phyloP scores from a whole-genome alignment of 805 yeast species.

The Metschnikowia reukaufii region DNA sequence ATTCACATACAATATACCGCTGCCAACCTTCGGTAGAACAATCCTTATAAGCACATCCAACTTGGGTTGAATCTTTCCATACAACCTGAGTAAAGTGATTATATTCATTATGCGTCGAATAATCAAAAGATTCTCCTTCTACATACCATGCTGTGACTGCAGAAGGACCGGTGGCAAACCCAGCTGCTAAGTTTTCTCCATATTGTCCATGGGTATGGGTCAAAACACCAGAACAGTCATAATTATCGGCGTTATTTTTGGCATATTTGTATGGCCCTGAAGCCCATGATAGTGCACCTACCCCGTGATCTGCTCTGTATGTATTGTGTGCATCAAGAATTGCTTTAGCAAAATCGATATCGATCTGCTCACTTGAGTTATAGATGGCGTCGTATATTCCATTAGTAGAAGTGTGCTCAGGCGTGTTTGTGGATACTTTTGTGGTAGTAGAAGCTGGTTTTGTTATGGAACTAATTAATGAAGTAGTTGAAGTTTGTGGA shows the following conservation, averaged over 20 bases:
- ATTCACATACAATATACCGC: constrained; percentile 24
- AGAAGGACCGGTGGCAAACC: constrained; percentile 28
- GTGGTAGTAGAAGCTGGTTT: constrained; percentile 4
- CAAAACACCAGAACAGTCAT: constrained; percentile 39
- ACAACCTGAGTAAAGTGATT: constrained; percentile 35
- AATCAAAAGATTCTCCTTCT: constrained; percentile 34
- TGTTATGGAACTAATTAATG: background rate
- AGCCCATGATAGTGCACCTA: constrained; percentile 32
- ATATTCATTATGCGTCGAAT: constrained; percentile 25
- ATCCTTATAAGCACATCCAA: constrained; percentile 36
- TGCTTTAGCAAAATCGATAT: constrained; percentile 28
- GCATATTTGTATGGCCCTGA: constrained; percentile 34
- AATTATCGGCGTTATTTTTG: constrained; percentile 32
- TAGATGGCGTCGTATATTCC: constrained; percentile 21
- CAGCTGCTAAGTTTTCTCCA: constrained; percentile 45
- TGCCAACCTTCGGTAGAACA: constrained; percentile 34
- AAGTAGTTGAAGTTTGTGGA: background rate
- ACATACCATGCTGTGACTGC: constrained; percentile 43
- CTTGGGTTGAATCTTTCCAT: constrained; percentile 30
- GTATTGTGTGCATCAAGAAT: constrained; percentile 36
- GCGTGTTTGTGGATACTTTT: background rate
- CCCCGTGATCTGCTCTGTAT: constrained; percentile 33
- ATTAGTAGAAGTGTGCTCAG: constrained; percentile 11
- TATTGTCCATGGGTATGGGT: constrained; percentile 39
- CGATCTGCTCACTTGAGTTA: constrained; percentile 24